These are phyloP conservation scores for Kitagawia praeruptora DNA, from an alignment of 129 eudicot genomes.

Conservation along the genomic window DNA sequence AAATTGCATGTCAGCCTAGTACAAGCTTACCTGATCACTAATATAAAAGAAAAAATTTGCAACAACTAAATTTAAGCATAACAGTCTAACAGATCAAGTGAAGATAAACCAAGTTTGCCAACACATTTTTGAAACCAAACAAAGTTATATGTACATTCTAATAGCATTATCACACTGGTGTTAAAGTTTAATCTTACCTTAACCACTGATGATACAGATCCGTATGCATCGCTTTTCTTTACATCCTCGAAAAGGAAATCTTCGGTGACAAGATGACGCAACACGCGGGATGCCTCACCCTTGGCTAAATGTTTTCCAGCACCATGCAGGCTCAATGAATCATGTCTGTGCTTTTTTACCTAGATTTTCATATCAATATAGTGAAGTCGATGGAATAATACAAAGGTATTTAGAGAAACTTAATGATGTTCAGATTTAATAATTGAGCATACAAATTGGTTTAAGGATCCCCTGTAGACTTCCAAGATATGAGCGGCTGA, in stretches of 20 bases:
- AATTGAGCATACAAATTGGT: slow-evolving; percentile 63
- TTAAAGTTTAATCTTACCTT: slow-evolving; percentile 32
- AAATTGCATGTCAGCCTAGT: not conserved
- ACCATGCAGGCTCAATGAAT: slow-evolving; percentile 72
- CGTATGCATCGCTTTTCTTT: slow-evolving; percentile 81
- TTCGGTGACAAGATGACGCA: slow-evolving; percentile 80
- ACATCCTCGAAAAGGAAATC: slow-evolving; percentile 83
- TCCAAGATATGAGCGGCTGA: slow-evolving; percentile 86
- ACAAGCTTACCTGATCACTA: not conserved
- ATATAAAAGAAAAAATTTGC: not conserved
- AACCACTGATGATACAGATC: slow-evolving; percentile 76
- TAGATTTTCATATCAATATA: slow-evolving; percentile 20
- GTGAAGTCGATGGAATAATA: slow-evolving; percentile 12
- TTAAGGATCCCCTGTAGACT: slow-evolving; percentile 85
- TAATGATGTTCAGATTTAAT: not conserved
- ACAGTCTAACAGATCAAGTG: not conserved
- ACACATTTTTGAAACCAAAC: not conserved
- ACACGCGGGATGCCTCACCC: slow-evolving; percentile 86
- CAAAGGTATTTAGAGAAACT: slow-evolving; percentile 5
- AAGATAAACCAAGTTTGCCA: not conserved
- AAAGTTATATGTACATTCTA: not conserved
- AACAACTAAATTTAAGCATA: not conserved
- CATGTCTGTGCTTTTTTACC: slow-evolving; percentile 86
- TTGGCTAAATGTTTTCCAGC: slow-evolving; percentile 78
- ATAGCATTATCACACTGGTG: not conserved